These are phyloP conservation scores for Solanum clarkiae DNA, from an alignment of 257 asterid species.

Conservation along the genomic window DNA sequence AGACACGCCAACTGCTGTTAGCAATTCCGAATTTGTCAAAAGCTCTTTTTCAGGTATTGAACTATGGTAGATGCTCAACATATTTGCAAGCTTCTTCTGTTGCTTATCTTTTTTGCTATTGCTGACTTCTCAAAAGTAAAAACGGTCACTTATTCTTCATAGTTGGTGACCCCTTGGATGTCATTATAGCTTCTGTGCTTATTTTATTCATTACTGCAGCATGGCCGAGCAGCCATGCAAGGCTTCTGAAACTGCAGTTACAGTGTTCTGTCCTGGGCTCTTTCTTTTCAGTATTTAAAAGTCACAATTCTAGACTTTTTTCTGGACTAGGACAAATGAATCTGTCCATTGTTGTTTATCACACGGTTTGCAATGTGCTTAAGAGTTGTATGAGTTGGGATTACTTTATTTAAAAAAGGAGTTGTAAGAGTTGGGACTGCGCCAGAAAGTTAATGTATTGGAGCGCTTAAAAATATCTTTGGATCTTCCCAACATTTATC, in stretches of 20 bases:
- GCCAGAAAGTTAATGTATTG: neutral
- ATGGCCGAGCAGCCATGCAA: neutral
- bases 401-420: neutral
- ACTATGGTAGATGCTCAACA: neutral
- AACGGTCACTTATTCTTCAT: neutral
- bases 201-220: neutral
- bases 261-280: neutral
- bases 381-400: neutral
- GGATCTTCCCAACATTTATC: neutral
- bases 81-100: neutral
- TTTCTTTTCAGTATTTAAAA: neutral
- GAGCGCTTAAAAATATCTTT: neutral
- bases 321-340: neutral
- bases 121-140: neutral
- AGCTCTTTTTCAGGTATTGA: slow-evolving; percentile 80
- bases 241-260: neutral
- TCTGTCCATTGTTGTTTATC: neutral
- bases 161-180: neutral
- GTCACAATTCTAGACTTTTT: neutral
- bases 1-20: slow-evolving; percentile 56
- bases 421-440: neutral
- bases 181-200: neutral
- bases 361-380: neutral
- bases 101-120: slow-evolving; percentile 1
- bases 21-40: slow-evolving; percentile 59